Conservation (phyloP, 1,139 yeast species). For the Candida tropicalis region DNA sequence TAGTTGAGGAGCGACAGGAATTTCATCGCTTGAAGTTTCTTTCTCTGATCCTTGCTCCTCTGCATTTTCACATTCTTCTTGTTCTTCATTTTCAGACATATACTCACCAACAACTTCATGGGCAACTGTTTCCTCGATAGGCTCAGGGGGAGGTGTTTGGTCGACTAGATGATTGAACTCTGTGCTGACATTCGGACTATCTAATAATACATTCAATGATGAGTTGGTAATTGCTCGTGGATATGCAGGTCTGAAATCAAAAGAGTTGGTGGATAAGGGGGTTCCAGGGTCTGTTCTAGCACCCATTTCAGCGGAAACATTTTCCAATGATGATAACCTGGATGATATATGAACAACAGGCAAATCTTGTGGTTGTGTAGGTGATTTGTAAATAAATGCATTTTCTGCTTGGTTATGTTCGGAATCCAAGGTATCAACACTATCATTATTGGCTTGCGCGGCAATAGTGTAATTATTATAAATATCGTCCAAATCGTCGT, state of each 20-base stretch:
- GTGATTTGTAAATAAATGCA: conserved; percentile 12
- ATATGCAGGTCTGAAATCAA: conserved; percentile 26
- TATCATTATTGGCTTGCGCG: conserved; percentile 18
- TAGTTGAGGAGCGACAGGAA: not conserved
- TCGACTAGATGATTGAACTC: conserved; percentile 15
- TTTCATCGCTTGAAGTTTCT: conserved; percentile 1
- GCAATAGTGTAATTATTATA: conserved; percentile 31
- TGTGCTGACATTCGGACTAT: conserved; percentile 28
- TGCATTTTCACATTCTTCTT: conserved; percentile 13
- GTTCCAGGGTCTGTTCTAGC: conserved; percentile 32
- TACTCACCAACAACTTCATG: not conserved
- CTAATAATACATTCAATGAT: conserved; percentile 41
- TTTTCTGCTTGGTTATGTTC: conserved; percentile 13
- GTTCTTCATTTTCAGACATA: conserved; percentile 10
- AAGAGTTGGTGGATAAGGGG: conserved; percentile 29
- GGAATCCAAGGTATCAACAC: conserved; percentile 38
- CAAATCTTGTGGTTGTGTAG: conserved; percentile 9
- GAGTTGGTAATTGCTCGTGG: conserved; percentile 35
- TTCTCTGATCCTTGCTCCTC: conserved; percentile 8
- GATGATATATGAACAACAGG: conserved; percentile 32
- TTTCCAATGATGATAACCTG: conserved; percentile 30
- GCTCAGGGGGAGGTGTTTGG: conserved; percentile 12
- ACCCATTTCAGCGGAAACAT: conserved; percentile 17
- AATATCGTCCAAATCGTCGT: conserved; percentile 37
- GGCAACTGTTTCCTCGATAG: not conserved